phyloP scores from a whole-genome alignment of 345 rosid species.

The Lumnitzera littorea region DNA sequence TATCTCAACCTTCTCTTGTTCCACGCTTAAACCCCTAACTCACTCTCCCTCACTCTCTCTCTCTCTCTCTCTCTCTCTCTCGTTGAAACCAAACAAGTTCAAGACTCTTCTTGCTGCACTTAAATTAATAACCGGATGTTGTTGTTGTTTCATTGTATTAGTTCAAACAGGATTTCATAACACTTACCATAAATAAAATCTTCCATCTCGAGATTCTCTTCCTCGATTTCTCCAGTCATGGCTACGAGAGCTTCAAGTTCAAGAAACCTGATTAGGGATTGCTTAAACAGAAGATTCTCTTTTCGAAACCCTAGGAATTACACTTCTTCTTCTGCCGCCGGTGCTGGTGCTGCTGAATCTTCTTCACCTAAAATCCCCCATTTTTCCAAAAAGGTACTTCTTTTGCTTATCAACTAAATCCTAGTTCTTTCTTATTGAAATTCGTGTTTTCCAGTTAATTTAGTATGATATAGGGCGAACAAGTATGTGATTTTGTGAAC shows the following conservation, averaged over 20 bases:
- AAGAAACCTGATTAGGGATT: constrained; percentile 35
- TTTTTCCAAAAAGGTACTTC: constrained; percentile 54
- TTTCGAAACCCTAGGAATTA: constrained; percentile 34
- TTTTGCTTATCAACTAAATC: background rate
- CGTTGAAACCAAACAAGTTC: no score
- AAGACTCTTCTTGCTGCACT: no score
- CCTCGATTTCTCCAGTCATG: constrained; percentile 20
- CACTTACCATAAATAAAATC: no score
- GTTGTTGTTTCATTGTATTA: background rate
- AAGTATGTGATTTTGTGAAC: no score
- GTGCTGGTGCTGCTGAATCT: constrained; percentile 7
- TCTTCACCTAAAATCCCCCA: constrained; percentile 62
- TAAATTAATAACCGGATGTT: background rate
- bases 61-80: no score
- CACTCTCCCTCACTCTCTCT: no score
- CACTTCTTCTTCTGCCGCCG: constrained; percentile 24
- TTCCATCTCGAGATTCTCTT: background rate
- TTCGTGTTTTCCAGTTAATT: background rate
- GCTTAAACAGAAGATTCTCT: constrained; percentile 24
- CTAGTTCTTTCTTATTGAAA: background rate
- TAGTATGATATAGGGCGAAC: background rate
- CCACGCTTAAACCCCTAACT: background rate
- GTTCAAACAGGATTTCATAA: background rate
- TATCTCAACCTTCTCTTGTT: background rate
- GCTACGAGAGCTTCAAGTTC: constrained; percentile 38